Percentiles rank a stretch among this genome's conserved stretches.
These are phyloP conservation scores for Vanderwaltozyma verrucispora DNA, from an alignment of 805 yeast genomes.

Conservation along the genomic window DNA sequence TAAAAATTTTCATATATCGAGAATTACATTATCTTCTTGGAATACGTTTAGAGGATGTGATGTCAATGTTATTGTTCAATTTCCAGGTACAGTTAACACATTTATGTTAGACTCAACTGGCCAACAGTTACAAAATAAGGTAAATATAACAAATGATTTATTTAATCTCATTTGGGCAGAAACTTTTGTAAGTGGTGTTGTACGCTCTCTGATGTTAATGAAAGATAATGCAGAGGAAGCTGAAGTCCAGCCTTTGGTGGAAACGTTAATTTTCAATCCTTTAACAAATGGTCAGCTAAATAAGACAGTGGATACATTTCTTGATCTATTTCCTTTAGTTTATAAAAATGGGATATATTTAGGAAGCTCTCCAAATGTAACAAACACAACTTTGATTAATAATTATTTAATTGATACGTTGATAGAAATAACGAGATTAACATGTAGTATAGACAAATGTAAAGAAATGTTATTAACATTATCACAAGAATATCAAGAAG, in stretches of 20 bases:
- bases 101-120: conserved; percentile 19
- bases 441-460: conserved; percentile 13
- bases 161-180: conserved; percentile 42
- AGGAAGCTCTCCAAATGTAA: conserved; percentile 19
- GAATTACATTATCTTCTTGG: conserved; percentile 54
- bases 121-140: conserved; percentile 10
- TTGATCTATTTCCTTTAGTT: conserved; percentile 17
- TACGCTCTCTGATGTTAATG: conserved; percentile 44
- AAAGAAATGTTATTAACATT: conserved; percentile 13
- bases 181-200: conserved; percentile 44
- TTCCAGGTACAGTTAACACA: conserved; percentile 61
- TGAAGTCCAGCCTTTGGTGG: conserved; percentile 59
- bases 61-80: conserved; percentile 54
- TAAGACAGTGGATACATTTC: conserved; percentile 16
- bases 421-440: conserved; percentile 17
- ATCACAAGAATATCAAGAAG: conserved; percentile 11
- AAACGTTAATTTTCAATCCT: conserved; percentile 74
- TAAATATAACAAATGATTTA: conserved; percentile 45
- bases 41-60: conserved; percentile 50
- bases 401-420: conserved; percentile 21
- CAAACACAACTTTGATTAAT: conserved; percentile 15
- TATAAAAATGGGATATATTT: conserved; percentile 15
- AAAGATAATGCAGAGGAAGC: conserved; percentile 44
- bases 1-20: conserved; percentile 53
- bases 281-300: conserved; percentile 30